These are phyloP conservation scores for Trametes sp. DNA, from an alignment of 1,284 basidiomycete species.

Conservation along the genomic window DNA sequence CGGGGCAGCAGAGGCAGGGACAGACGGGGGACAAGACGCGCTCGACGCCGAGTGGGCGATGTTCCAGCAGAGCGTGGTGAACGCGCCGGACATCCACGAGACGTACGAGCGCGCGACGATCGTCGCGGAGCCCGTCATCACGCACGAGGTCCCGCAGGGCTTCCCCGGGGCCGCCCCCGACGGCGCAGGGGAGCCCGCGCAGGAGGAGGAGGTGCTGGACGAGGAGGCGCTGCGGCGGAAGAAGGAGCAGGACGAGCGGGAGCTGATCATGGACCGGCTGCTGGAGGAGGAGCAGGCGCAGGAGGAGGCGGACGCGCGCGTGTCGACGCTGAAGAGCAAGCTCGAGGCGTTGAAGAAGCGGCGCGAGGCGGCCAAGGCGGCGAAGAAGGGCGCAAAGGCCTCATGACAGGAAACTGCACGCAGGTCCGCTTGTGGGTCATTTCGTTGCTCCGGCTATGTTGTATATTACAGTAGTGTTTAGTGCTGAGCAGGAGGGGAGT, in stretches of 20 bases:
- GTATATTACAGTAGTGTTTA: slow-evolving; percentile 11
- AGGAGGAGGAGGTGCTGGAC: slow-evolving; percentile 46
- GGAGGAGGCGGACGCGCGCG: slow-evolving; percentile 84
- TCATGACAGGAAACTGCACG: too few species aligned
- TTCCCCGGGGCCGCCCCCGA: slow-evolving; percentile 52
- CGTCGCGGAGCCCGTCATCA: slow-evolving; percentile 69
- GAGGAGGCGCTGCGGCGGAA: slow-evolving; percentile 53
- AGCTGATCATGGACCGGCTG: slow-evolving; percentile 83
- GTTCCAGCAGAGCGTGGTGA: slow-evolving; percentile 70
- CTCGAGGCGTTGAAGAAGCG: slow-evolving; percentile 67
- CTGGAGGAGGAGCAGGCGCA: slow-evolving; percentile 83
- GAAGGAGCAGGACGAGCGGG: slow-evolving; percentile 74
- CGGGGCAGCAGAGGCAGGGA: slow-evolving; percentile 30
- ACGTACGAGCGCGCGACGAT: slow-evolving; percentile 75
- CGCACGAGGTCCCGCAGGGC: slow-evolving; percentile 55
- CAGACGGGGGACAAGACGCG: too few species aligned
- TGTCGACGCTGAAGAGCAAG: slow-evolving; percentile 66
- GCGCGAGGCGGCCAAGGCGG: slow-evolving; percentile 52
- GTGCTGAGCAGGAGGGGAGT: slow-evolving; percentile 5
- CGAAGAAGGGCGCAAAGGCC: slow-evolving; percentile 32
- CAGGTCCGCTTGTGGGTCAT: neutral
- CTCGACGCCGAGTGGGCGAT: slow-evolving; percentile 73
- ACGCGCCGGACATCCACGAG: slow-evolving; percentile 47
- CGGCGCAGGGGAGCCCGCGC: slow-evolving; percentile 36
- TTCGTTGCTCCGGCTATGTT: slow-evolving; percentile 2